phyloP scores from a whole-genome alignment of 202 grass and related monocot genomes.

The Schoenoplectus tabernaemontani region DNA sequence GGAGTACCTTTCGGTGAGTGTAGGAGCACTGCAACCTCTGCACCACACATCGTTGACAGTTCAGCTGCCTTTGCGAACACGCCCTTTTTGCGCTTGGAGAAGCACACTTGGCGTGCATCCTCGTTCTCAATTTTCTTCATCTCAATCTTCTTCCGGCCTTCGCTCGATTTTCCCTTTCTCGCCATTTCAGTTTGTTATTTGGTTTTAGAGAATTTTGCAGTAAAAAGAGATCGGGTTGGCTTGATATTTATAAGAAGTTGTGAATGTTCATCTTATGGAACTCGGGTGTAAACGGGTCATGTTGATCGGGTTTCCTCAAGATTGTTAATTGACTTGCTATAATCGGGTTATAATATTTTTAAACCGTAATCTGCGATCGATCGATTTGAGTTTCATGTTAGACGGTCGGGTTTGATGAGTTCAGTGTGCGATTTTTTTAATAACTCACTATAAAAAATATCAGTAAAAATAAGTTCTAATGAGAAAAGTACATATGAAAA shows the following conservation, averaged over 20 bases:
- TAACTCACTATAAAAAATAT: too few relatives aligned
- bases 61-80: slow-evolving; percentile 19
- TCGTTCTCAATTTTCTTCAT: slow-evolving; percentile 16
- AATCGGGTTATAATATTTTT: too few relatives aligned
- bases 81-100: slow-evolving; percentile 19
- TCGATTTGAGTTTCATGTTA: too few relatives aligned
- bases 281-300: too few relatives aligned
- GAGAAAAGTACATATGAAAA: too few relatives aligned
- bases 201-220: background rate
- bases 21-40: slow-evolving; percentile 18
- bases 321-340: too few relatives aligned
- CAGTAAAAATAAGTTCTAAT: too few relatives aligned
- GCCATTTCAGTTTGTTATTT: background rate
- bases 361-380: too few relatives aligned
- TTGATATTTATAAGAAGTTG: background rate
- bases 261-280: background rate
- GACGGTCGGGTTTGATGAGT: too few relatives aligned
- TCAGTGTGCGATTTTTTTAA: too few relatives aligned
- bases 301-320: too few relatives aligned
- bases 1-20: background rate
- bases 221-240: background rate
- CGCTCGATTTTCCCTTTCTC: background rate
- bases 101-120: slow-evolving; percentile 6
- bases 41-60: slow-evolving; percentile 22
- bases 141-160: slow-evolving; percentile 12